These are phyloP conservation scores for Colletotrichum acutatum DNA, from an alignment of 2,329 filamentous ascomycete species.

Conservation along the genomic window DNA sequence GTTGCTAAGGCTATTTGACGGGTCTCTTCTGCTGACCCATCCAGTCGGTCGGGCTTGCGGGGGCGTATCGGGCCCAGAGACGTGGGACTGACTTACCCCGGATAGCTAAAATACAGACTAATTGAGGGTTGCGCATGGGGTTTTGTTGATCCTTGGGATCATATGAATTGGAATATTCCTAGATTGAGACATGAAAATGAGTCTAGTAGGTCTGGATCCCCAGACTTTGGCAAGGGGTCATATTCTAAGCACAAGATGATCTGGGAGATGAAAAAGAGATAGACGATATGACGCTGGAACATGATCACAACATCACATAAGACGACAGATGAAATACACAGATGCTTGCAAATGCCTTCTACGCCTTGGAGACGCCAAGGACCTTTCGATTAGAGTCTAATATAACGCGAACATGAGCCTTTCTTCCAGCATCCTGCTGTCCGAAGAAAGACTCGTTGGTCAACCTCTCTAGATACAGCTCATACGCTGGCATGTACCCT, in stretches of 20 bases:
- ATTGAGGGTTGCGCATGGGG: neutral
- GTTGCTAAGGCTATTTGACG: constrained; percentile 1
- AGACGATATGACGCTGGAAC: too few species aligned
- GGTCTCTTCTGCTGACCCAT: neutral
- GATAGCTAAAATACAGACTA: neutral
- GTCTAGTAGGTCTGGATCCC: too few species aligned
- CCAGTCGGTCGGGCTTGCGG: constrained; percentile 4
- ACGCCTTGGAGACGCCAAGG: constrained; percentile 4
- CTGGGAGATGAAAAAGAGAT: too few species aligned
- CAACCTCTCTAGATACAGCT: constrained; percentile 27
- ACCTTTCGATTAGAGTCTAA: constrained; percentile 23
- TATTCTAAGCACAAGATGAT: too few species aligned
- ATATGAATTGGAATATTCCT: too few species aligned
- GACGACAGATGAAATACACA: too few species aligned
- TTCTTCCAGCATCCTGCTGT: neutral
- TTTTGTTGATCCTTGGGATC: constrained; percentile 9
- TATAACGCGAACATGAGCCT: constrained; percentile 22
- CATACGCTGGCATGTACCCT: constrained; percentile 34
- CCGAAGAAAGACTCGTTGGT: constrained; percentile 10
- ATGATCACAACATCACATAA: too few species aligned
- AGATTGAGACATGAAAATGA: too few species aligned
- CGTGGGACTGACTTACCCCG: constrained; percentile 30
- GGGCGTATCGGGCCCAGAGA: neutral
- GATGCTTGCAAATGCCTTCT: neutral
- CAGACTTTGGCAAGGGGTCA: too few species aligned